Base-by-base conservation (phyloP, 306 rosid genomes). In the Inga leiocalycina region DNA sequence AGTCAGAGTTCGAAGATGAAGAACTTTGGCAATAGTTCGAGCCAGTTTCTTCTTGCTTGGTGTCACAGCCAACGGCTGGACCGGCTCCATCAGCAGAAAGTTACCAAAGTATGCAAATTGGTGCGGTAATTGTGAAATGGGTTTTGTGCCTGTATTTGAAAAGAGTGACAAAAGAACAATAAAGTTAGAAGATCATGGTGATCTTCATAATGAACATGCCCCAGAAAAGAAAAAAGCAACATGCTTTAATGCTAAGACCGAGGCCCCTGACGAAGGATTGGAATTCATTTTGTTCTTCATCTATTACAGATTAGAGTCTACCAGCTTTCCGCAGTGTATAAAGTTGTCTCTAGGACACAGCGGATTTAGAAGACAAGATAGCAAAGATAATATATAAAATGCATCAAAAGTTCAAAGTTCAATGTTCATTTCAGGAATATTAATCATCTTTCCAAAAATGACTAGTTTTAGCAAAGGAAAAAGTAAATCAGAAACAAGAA, bases 21-120 rank as follows among this genome's bases (percentile, higher is more conserved):
- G 94, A 89, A 92, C 92, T 83, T 93, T 95, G 2, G 98, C 91
- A 20, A 95, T 76, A 9, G 91, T 83, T 41, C 96, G 92, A 24
- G 89, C 92, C 46, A 92, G 67, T 79, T 84, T 95, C 83, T 86
- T 86, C 91, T 90, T 92, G 30, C 78, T 74, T 16, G 96, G 91
- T n/a, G 93, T 86, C 75, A 88, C 84, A 17, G 89, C 84, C 20
- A 93, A 88, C 4, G 90, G 89, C 80, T 90, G 89, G 15, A 91
- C 90, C 0, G 91, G 86, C 65, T 92, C 98, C 98, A 95, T 95
- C 92, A 86, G 86, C 87, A 85, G 74, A 82, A 75, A 30, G 39
- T 12, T 81, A 45, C 24, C 57, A 52, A 69, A 84, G 65, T 3
- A 48, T 61, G 83, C 52, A 59, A 69, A 84, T 45, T 81, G 76